Base-by-base conservation (phyloP, 371 early-diverging fungal genomes). In the Rhizopus arrhizus region DNA sequence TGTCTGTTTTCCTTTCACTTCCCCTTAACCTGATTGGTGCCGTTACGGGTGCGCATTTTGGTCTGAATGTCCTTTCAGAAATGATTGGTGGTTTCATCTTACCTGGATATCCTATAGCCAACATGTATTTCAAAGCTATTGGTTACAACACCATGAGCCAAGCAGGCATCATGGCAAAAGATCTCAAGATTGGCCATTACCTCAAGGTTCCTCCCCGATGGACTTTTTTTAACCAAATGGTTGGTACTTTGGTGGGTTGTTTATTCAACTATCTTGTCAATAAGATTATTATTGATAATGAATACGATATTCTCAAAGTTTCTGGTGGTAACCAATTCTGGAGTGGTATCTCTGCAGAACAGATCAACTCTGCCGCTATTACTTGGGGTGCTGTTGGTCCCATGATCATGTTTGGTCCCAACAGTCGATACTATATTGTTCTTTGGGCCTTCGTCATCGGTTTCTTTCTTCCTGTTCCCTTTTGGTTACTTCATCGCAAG, bases 381-480 rank as follows among this genome's bases (percentile, higher is more conserved):
- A 86, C 86, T 54, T 89, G 88, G 91, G 91, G 91, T 50, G 82
- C 86, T 3, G 80, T 92, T 15, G 91, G 91, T 4, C 91, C 93
- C 8, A 56, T 73, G 32, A 79, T 72, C 45, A 85, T 89, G 84
- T 89, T 90, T 65, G 83, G 90, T 5, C 72, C 80, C 1, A 75
- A 64, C 3, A 83, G 86, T 3, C 64, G 74, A n/a, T 92, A 92
- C 73, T 80, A 81, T 60, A 71, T 82, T 2, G 62, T 82, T 34
- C 66, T 75, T 9, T 82, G 78, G 79, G 76, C 73, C 8, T 82
- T 82, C 59, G 13, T 82, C 11, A 51, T 73, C 51, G 73, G 73
- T 5, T 66, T 73, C 32, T 34, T 58, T 8, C 36, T 70, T 13
- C 71, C 71, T 46, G n/a, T 77, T 13, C 66, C 75, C 45, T 72